Evolutionary conservation across 2,329 filamentous ascomycete species (phyloP), one percentile per base, ranked within the genome.

Genomic region (Xylariaceae sp.): DNA sequence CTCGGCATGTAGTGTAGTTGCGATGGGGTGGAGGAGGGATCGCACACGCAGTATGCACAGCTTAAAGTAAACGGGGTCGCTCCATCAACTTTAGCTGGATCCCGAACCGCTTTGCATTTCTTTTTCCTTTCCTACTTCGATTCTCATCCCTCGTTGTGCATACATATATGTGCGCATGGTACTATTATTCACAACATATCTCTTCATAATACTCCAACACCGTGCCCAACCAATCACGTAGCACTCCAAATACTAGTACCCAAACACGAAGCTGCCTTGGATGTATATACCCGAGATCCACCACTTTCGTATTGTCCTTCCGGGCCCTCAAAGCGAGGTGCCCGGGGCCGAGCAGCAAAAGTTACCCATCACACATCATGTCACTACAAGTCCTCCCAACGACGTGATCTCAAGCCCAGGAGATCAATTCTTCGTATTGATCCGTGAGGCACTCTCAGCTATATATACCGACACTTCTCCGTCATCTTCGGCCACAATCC

Each of bases 231-330:
- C 53, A 56, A 56, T 62, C 44, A 37, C 33, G 12, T 37, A 12
- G 21, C 14, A 31, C 39, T 24, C 44, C 47, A 45, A 26, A 28
- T 43, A 44, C 40, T 45, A 24, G 37, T 44, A 52, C 29, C 40
- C 39, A 46, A 21, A 28, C 19, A 39, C 49, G 19, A 52, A 50
- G n/a, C 43, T 21, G 45, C 49, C 49, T 54, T 59, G 46, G 46
- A 63, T 63, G 61, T 62, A 63, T 60, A 50, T 60, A 34, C 44
- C 59, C 28, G 36, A 50, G n/a, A 44, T 61, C 53, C 31, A 51
- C 51, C 41, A 19, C 44, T 33, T 33, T 31, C 23, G 29, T 31
- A 36, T 43, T 34, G 49, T 43, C 37, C 43, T 36, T 36, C 53
- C 29, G 26, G 56, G 29, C 41, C 41, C 53, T 55, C 50, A 37